These are phyloP conservation scores for Malania oleifera DNA, from an alignment of 164 flowering plant species.

Conservation along the genomic window DNA sequence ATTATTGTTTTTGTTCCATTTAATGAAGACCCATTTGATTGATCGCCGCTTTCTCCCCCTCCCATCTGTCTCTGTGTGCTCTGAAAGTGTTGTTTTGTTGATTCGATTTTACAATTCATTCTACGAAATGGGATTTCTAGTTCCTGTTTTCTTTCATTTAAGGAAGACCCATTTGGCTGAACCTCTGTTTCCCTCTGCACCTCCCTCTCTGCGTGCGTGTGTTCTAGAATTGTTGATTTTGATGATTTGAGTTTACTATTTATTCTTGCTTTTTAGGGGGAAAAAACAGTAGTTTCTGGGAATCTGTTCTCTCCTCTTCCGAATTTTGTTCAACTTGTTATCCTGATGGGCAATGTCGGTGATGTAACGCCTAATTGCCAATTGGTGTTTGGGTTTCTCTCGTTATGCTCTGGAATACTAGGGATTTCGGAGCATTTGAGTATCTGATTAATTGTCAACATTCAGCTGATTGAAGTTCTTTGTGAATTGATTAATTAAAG, in stretches of 20 bases:
- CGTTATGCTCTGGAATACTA: neutral
- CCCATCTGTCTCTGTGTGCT: neutral
- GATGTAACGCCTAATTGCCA: neutral
- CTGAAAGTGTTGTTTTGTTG: no score
- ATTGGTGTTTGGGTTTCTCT: conserved; percentile 3
- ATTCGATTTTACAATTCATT: no score
- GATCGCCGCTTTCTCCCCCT: no score
- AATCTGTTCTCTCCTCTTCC: no score
- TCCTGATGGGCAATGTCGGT: conserved; percentile 8
- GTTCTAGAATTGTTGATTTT: neutral
- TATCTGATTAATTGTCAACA: neutral
- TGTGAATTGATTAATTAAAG: neutral
- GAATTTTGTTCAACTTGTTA: neutral
- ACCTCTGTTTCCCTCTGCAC: no score
- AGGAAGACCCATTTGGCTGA: no score
- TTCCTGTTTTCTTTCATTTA: no score
- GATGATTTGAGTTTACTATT: neutral
- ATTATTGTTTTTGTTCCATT: neutral
- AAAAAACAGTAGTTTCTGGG: neutral
- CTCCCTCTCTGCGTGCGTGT: no score
- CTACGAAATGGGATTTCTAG: no score
- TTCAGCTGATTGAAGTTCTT: neutral
- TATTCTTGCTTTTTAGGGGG: no score
- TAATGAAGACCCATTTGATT: conserved; percentile 12
- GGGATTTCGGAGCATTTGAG: no score